phyloP scores from a whole-genome alignment of 2,329 filamentous ascomycete species.

The Monosporascus sp. region DNA sequence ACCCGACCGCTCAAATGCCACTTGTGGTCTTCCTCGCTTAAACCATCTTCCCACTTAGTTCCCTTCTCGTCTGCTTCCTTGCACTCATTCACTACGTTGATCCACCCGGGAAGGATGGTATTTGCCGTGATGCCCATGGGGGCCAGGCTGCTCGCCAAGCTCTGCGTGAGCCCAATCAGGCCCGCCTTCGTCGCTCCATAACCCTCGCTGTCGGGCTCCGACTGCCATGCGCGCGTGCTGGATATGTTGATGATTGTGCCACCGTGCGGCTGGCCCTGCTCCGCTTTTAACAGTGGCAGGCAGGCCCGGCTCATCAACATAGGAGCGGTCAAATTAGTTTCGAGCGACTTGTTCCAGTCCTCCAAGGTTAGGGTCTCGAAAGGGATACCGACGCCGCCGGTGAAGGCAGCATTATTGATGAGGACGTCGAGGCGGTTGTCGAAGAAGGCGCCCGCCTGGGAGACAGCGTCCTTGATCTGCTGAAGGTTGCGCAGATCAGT shows the following conservation, averaged over 20 bases:
- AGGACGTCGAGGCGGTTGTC: conserved; percentile 32
- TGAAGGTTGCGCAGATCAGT: neutral
- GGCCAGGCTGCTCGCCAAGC: conserved; percentile 41
- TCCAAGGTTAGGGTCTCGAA: conserved; percentile 20
- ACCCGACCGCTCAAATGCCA: conserved; percentile 48
- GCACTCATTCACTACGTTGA: conserved; percentile 38
- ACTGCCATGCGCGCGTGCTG: conserved; percentile 44
- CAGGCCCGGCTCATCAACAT: conserved; percentile 26
- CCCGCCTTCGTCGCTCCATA: conserved; percentile 48
- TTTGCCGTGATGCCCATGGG: conserved; percentile 41
- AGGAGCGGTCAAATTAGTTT: conserved; percentile 34
- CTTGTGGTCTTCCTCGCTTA: conserved; percentile 37
- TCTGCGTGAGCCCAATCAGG: conserved; percentile 43
- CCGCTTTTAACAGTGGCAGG: conserved; percentile 18
- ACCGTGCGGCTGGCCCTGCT: conserved; percentile 1
- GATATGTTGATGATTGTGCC: conserved; percentile 41
- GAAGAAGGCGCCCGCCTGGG: conserved; percentile 28
- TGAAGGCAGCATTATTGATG: conserved; percentile 38
- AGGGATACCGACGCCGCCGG: conserved; percentile 27
- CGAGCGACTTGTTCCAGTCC: conserved; percentile 31
- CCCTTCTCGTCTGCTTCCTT: conserved; percentile 31
- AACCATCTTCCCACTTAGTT: conserved; percentile 38
- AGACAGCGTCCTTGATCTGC: conserved; percentile 24
- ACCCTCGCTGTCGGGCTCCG: conserved; percentile 43
- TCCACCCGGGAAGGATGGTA: conserved; percentile 47